Evolutionary conservation across 257 asterid genomes (phyloP), one percentile per base, ranked within the genome.

Genomic region (Scutellaria galericulata): DNA sequence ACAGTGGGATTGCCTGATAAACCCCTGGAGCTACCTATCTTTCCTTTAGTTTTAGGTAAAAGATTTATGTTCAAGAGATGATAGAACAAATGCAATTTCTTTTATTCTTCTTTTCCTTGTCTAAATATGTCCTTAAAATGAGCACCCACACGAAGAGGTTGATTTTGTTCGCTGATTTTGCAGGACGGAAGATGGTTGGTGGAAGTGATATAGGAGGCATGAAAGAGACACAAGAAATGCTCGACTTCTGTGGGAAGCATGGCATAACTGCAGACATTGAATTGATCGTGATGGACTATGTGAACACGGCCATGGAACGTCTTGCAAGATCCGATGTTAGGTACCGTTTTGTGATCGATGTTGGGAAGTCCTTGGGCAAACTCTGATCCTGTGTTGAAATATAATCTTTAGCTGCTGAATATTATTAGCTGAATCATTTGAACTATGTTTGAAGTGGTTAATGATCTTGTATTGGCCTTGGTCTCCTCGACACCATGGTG

Each of bases 211-310:
- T 83, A 0, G 93, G 96, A 24, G 89, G 96, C 58, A 74, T 83
- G 71, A 86, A 89, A 73, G 90, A 86, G 84, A 85, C 88, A 0
- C 96, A 86, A 41, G 96, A 89, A 76, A 87, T 89, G 96, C 68
- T 89, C 9, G 87, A 87, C 52, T 89, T 87, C 47, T 85, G 91
- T 14, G 89, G 81, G 56, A 71, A 85, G 76, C 89, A 89, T 64
- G 83, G 82, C 71, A 85, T 87, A 60, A 66, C 80, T 27, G 76
- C 89, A 39, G 93, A 87, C 22, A 70, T 89, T 46, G 93, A 89
- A 76, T 73, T 87, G 54, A 77, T 89, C 18, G 60, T 73, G 1
- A 50, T 84, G 76, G 86, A 89, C 3, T 39, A 69, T 41, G 57
- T 87, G 41, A 87, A 87, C 78, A 66, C 55, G 9, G 89, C 93